Conservation (phyloP, 2,329 filamentous ascomycete genomes). For the Xylaria digitata region DNA sequence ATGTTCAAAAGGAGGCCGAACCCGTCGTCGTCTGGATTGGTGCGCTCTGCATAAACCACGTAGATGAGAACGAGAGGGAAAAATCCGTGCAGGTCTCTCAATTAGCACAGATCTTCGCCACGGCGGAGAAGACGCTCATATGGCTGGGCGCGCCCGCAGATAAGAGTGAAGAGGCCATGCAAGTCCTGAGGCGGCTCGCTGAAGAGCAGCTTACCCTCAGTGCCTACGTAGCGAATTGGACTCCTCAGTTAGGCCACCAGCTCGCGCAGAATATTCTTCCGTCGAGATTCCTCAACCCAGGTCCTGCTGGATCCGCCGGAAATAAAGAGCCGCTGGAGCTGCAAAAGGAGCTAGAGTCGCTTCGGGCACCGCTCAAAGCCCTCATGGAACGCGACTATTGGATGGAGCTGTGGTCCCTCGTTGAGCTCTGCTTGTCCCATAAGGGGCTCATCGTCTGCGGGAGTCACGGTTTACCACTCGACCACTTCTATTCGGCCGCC, state of each 20-base stretch:
- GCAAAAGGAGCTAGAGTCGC: constrained; percentile 36
- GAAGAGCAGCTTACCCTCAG: constrained; percentile 40
- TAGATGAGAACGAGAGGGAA: constrained; percentile 37
- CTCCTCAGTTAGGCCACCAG: constrained; percentile 34
- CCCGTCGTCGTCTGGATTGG: constrained; percentile 43
- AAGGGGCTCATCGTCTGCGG: constrained; percentile 40
- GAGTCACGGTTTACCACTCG: constrained; percentile 34
- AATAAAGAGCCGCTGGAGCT: constrained; percentile 31
- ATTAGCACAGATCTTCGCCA: constrained; percentile 37
- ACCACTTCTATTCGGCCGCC: constrained; percentile 39
- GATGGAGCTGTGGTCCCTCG: constrained; percentile 40
- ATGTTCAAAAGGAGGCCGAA: constrained; percentile 36
- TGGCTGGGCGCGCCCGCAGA: constrained; percentile 39
- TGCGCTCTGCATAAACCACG: constrained; percentile 45
- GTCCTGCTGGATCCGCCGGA: constrained; percentile 6
- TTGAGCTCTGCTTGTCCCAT: constrained; percentile 39
- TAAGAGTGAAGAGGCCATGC: constrained; percentile 42
- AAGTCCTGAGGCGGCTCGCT: constrained; percentile 35
- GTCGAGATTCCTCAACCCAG: constrained; percentile 10
- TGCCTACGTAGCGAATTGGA: constrained; percentile 38
- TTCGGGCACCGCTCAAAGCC: constrained; percentile 38
- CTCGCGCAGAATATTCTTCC: constrained; percentile 37
- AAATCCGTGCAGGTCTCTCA: constrained; percentile 42
- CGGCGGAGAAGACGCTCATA: constrained; percentile 38
- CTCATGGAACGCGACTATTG: constrained; percentile 43